These are phyloP conservation scores for Diplodia seriata DNA, from an alignment of 2,329 filamentous ascomycete genomes.

Conservation along the genomic window DNA sequence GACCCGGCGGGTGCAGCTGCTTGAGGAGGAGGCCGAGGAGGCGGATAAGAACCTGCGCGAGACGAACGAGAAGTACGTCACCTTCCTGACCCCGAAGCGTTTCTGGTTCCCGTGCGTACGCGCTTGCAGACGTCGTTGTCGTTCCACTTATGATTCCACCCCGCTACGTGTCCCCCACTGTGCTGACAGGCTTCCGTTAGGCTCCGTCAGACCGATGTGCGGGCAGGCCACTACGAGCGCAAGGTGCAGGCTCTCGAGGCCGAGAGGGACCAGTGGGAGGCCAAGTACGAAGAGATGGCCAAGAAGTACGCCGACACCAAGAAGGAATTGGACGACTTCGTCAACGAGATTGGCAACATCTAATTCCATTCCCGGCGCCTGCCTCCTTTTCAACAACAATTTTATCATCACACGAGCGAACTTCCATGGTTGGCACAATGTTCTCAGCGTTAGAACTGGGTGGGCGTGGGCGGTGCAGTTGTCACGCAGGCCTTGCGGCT, in stretches of 20 bases:
- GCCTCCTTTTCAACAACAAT: constrained; percentile 25
- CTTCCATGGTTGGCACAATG: constrained; percentile 28
- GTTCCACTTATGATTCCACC: constrained; percentile 12
- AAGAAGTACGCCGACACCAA: constrained; percentile 84
- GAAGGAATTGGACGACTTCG: constrained; percentile 91
- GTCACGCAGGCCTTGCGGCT: constrained; percentile 22
- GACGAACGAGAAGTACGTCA: constrained; percentile 94
- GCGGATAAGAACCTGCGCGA: constrained; percentile 96
- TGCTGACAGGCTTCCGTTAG: constrained; percentile 56
- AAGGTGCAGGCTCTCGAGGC: constrained; percentile 97
- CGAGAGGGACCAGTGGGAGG: constrained; percentile 91
- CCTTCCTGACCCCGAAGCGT: constrained; percentile 34
- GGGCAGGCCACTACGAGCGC: constrained; percentile 98
- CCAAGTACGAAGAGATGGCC: constrained; percentile 96
- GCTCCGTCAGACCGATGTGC: constrained; percentile 98
- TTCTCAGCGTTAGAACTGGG: constrained; percentile 20
- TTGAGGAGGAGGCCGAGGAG: constrained; percentile 97
- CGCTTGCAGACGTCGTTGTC: constrained; percentile 26
- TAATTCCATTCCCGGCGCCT: constrained; percentile 57
- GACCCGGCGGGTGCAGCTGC: constrained; percentile 88
- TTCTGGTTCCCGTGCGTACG: constrained; percentile 27
- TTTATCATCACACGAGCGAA: constrained; percentile 19
- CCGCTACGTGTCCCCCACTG: constrained; percentile 12
- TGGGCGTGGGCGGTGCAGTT: constrained; percentile 18
- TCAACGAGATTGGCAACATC: constrained; percentile 91